Base-by-base conservation (phyloP, 805 yeast species). In the Candida montana region DNA sequence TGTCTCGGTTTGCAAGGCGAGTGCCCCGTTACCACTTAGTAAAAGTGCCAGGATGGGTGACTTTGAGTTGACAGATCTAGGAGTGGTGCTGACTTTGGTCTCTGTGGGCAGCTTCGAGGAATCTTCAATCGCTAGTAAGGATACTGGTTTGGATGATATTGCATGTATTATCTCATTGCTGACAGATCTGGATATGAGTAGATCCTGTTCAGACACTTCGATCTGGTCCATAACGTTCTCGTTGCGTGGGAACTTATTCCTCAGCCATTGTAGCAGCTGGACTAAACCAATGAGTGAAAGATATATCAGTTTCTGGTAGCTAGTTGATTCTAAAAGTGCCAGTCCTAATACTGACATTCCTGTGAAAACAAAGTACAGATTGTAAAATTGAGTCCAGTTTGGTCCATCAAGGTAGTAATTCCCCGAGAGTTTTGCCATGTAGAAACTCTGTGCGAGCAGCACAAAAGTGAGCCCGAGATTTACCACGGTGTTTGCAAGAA, bases 391-490 rank as follows among this genome's bases (percentile, higher is more conserved):
- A 11, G 31, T 35, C 26, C 32, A 27, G 2, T 17, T 4, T 0
- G 7, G 9, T 3, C 44, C 44, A 33, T 41, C 44, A 3, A 41
- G 40, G 19, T 35, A 37, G 9, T 36, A 34, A 16, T 41, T 41
- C 4, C 27, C 23, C 6, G 37, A 36, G 11, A 41, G 18, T 15
- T 23, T 32, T 3, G 34, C 7, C 44, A 41, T 41, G 23, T 41
- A 41, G 28, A 41, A 41, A 23, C 44, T 27, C 31, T 41, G 44
- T 2, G 20, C 7, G 5, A 34, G 10, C 5, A 36, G 9, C 5
- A 36, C 7, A 4, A 15, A 13, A 7, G 31, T 31, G 5, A 34
- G n/a, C 8, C 41, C 37, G 8, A 28, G n/a, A n/a, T 38, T 38
- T 13, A 38, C 24, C 8, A 28, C 20, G 20, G 32, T 3, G 9